Conservation (phyloP, 345 rosid species). For the Trapa bicornis region DNA sequence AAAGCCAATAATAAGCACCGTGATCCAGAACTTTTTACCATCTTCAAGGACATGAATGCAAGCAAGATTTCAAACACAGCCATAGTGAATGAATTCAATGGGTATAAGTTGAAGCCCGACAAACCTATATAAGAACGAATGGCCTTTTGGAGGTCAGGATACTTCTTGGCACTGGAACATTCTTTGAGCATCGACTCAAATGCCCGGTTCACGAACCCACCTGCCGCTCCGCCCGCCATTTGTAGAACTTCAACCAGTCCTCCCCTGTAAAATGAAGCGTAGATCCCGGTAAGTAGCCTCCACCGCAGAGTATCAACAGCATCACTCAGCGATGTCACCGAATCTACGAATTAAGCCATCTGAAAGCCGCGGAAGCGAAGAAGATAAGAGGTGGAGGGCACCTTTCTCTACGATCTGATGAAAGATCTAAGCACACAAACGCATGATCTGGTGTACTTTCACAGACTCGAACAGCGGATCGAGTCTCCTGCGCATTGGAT, state of each 20-base stretch:
- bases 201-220: slow-evolving; percentile 84
- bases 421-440: background rate
- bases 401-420: background rate
- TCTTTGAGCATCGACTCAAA: slow-evolving; percentile 96
- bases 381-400: background rate
- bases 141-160: slow-evolving; percentile 77
- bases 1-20: background rate
- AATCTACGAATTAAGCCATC: background rate
- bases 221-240: slow-evolving; percentile 51
- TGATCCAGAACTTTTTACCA: background rate
- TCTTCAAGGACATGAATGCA: background rate
- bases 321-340: background rate
- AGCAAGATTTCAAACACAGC: background rate
- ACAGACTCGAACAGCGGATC: background rate
- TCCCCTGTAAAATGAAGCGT: background rate
- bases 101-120: slow-evolving; percentile 2
- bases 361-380: background rate
- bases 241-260: background rate
- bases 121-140: slow-evolving; percentile 65
- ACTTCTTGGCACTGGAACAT: slow-evolving; percentile 59
- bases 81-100: background rate
- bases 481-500: no score
- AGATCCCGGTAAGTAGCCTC: background rate
- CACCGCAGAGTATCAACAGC: background rate
- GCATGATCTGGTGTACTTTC: background rate